Conservation (phyloP, 1,284 basidiomycete species). For the Tranzscheliella williamsii region DNA sequence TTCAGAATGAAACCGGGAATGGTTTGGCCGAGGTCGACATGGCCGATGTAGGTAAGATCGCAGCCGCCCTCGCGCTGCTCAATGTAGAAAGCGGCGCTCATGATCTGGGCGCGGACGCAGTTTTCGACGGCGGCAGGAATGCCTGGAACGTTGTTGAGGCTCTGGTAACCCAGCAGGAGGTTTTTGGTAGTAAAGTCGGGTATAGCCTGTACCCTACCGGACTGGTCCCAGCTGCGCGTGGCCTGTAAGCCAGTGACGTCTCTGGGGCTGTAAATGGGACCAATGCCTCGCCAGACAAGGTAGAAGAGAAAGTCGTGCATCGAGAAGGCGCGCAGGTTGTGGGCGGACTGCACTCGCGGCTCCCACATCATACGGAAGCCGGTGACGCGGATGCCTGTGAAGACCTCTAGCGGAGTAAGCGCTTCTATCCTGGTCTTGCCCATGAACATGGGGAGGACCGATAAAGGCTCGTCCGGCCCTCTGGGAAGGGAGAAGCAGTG, state of each 20-base stretch:
- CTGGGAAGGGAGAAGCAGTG: conserved; percentile 22
- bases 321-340: conserved; percentile 34
- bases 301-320: conserved; percentile 48
- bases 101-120: conserved; percentile 35
- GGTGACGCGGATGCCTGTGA: conserved; percentile 38
- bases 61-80: conserved; percentile 28
- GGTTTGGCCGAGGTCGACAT: conserved; percentile 24
- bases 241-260: conserved; percentile 42
- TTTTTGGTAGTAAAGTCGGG: conserved; percentile 26
- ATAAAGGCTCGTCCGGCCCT: conserved; percentile 20
- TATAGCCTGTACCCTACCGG: conserved; percentile 16
- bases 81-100: conserved; percentile 38
- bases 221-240: conserved; percentile 25
- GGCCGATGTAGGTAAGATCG: conserved; percentile 41
- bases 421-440: conserved; percentile 25
- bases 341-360: conserved; percentile 35
- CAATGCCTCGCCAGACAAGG: conserved; percentile 43
- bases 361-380: conserved; percentile 49
- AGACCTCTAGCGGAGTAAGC: conserved; percentile 39
- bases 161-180: conserved; percentile 34
- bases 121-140: conserved; percentile 28
- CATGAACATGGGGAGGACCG: conserved; percentile 32
- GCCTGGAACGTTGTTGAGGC: conserved; percentile 25
- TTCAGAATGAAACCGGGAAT: conserved; percentile 41
- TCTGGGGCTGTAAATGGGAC: conserved; percentile 40